Conservation (phyloP, 2,329 filamentous ascomycete species). For the Ascochyta viciae-villosae region DNA sequence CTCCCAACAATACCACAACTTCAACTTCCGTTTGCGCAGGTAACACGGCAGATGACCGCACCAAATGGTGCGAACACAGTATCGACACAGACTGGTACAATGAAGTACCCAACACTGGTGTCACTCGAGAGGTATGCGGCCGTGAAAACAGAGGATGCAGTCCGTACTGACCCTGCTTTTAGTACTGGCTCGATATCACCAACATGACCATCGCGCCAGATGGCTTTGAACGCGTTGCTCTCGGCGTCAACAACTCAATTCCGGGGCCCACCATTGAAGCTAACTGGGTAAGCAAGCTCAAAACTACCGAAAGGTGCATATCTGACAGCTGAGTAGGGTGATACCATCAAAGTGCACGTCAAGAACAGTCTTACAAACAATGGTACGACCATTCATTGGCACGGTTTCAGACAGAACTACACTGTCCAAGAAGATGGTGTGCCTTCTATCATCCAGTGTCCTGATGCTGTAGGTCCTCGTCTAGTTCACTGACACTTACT, state of each 20-base stretch:
- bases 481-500: background rate
- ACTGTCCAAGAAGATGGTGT: conserved; percentile 76
- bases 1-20: background rate
- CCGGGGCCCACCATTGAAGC: conserved; percentile 72
- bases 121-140: conserved; percentile 57
- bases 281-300: conserved; percentile 58
- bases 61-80: conserved; percentile 55
- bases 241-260: conserved; percentile 80
- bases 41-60: conserved; percentile 36
- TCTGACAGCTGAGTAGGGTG: conserved; percentile 27
- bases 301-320: conserved; percentile 37
- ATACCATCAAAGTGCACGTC: conserved; percentile 36
- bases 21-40: conserved; percentile 25
- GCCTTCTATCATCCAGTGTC: conserved; percentile 72
- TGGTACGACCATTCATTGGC: conserved; percentile 59
- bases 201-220: conserved; percentile 63
- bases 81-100: conserved; percentile 61
- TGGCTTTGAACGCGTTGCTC: conserved; percentile 69
- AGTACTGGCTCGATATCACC: conserved; percentile 47
- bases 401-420: conserved; percentile 56
- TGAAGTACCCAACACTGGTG: conserved; percentile 58
- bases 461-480: background rate
- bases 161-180: background rate
- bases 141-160: too few relatives aligned
- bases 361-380: conserved; percentile 47